Percentiles rank a stretch among this genome's conserved stretches.
Evolutionary conservation across 306 rosid species (phyloP).

Genomic region (Prosopis cineraria): DNA sequence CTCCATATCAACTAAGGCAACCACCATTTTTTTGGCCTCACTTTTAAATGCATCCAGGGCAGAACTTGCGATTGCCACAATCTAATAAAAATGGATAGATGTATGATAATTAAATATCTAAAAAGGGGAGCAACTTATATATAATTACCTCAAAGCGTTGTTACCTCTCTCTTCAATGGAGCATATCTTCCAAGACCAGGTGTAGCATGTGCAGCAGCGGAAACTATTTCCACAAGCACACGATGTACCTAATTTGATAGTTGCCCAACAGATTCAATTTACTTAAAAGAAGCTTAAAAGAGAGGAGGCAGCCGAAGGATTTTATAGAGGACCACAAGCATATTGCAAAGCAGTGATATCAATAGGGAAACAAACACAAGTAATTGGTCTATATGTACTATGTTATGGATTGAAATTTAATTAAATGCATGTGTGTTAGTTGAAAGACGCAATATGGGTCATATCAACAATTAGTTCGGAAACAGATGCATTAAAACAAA

Average conservation of each 20-base stretch:
- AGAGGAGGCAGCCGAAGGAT: background rate
- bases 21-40: conserved; percentile 92
- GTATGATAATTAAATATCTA: conserved; percentile 10
- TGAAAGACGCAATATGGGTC: background rate
- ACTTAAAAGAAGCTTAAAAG: background rate
- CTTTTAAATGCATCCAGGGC: conserved; percentile 85
- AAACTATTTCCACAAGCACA: conserved; percentile 84
- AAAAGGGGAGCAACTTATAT: background rate
- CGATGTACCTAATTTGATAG: conserved; percentile 74
- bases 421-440: background rate
- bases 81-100: conserved; percentile 49
- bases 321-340: background rate
- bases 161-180: conserved; percentile 96
- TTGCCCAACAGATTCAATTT: background rate
- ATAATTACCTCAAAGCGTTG: conserved; percentile 12
- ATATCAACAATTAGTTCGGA: background rate
- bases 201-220: conserved; percentile 89
- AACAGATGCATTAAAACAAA: conserved; percentile 3
- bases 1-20: conserved; percentile 92
- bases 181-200: conserved; percentile 99
- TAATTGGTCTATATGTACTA: background rate
- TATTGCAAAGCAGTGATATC: background rate
- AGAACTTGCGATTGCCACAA: conserved; percentile 83
- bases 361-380: background rate
- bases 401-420: background rate